A percentile compares a stretch with the other conserved stretches of the same genome.
These are phyloP conservation scores for Lodderomyces beijingensis DNA, from an alignment of 1,139 yeast species.

Conservation along the genomic window DNA sequence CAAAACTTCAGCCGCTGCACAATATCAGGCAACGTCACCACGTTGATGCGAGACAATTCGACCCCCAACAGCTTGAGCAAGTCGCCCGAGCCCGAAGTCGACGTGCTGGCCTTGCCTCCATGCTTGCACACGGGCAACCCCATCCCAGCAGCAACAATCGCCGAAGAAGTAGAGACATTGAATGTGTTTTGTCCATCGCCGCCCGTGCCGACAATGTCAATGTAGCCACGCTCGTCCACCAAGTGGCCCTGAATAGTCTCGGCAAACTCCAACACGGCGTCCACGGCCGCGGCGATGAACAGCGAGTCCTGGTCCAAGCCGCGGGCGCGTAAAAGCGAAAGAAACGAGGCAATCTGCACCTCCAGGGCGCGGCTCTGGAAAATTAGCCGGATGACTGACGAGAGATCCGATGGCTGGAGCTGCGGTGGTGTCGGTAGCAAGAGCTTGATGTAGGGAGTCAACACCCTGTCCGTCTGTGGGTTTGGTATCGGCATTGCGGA, in stretches of 20 bases:
- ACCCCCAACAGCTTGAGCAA: constrained; percentile 73
- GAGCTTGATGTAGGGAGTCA: constrained; percentile 63
- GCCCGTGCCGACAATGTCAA: constrained; percentile 96
- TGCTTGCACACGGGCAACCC: constrained; percentile 81
- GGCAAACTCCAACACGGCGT: constrained; percentile 61
- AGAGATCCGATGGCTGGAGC: constrained; percentile 57
- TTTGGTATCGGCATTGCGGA: constrained; percentile 4
- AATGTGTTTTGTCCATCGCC: constrained; percentile 98
- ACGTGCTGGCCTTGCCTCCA: constrained; percentile 95
- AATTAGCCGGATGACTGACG: constrained; percentile 55
- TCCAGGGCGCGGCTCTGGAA: constrained; percentile 60
- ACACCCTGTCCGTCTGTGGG: constrained; percentile 15
- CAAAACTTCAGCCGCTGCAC: constrained; percentile 57
- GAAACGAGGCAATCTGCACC: constrained; percentile 72
- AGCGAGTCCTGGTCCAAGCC: constrained; percentile 82
- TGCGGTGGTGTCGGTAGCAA: constrained; percentile 56
- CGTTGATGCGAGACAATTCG: constrained; percentile 64
- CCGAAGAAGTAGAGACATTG: constrained; percentile 92
- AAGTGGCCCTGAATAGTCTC: constrained; percentile 39
- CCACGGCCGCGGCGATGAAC: constrained; percentile 82
- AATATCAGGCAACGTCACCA: constrained; percentile 60
- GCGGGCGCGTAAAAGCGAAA: constrained; percentile 67
- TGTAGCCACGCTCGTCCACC: constrained; percentile 51
- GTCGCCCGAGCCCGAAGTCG: constrained; percentile 92
- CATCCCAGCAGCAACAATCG: constrained; percentile 91